Base-by-base conservation (phyloP, 139 green algal genomes). In the Chlamydomonas sp. region DNA sequence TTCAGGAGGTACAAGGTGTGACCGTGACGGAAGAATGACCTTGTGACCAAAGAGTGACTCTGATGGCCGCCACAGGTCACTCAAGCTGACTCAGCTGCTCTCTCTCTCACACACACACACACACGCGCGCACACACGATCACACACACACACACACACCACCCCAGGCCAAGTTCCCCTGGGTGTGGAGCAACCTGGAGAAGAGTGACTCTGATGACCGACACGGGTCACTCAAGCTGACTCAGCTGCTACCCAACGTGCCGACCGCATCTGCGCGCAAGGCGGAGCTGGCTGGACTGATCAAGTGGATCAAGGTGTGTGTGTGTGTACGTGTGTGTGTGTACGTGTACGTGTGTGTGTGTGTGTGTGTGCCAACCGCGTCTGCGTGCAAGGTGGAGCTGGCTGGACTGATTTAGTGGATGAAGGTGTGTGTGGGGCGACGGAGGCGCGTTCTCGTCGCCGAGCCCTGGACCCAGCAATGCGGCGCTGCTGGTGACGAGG, bases 91-190 rank as follows among this genome's bases (percentile, higher is more conserved):
- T 0, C 48, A 74, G 0, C 60, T 77, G 34, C 63, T 88, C n/a
- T n/a, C n/a, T n/a, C n/a, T n/a, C n/a, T n/a, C 54, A 63, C 5
- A 59, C 13, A 4, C 20, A 3, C n/a, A 48, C 31, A 47, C 30
- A 33, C 63, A 6, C 68, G 58, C 43, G 20, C 39, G 24, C 58
- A 63, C 20, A 47, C 30, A 20, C n/a, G 36, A 10, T 24, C 36
- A 24, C 48, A 5, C 48, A n/a, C 59, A 20, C 24, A 50, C 66
- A 65, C 50, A 38, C 54, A 26, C 22, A 30, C 24, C 33, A 26
- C 28, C 48, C 80, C 85, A 85, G 69, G 39, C 31, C 6, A 68
- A 65, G 35, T 83, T 78, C 67, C 59, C 73, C 35, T 88, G 80
- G 76, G 78, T 90, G 29, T 85, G 73, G 22, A 36, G 29, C 24